Base-by-base conservation (phyloP, 352 stramenopile species). In the Achlya hypogyna region DNA sequence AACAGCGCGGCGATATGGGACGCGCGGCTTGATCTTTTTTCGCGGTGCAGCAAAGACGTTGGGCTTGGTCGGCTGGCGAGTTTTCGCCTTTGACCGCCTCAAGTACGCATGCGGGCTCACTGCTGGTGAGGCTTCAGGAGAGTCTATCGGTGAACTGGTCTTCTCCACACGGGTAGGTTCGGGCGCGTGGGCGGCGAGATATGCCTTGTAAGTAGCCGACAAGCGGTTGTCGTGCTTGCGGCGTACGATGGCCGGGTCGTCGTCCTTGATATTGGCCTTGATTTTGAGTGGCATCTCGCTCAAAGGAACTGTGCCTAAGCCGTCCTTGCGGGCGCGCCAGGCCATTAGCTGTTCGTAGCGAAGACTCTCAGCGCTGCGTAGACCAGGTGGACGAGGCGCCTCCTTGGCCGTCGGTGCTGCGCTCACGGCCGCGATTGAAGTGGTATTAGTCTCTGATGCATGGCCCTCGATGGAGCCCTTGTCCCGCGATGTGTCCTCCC, bases 321-420 rank as follows among this genome's bases (percentile, higher is more conserved):
- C 29, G 18, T 59, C 59, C n/a, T 56, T 34, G n/a, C 35, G 60
- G 6, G 49, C 60, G 9, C 60, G 60, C 60, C 60, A 67, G 1
- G 60, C 60, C 20, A 67, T 5, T 5, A 67, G 27, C 31, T 67
- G 27, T 23, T 67, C 45, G 9, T 42, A 49, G n/a, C 60, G 60
- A 12, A 16, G 40, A 12, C 10, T 58, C 4, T 14, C 22, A 5
- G 34, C 59, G 28, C 49, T 54, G 49, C 49, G 23, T 49, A 20
- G 18, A 22, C 22, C 18, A 22, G 22, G 42, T 34, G 23, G 34
- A 14, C 34, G 53, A 12, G 31, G 10, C 20, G 29, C 31, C 29
- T 59, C 51, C 5, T 62, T 31, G 25, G 25, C 28, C 49, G 49
- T 31, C 20, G 49, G 28, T 16, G 49, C 12, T 32, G 18, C 22